phyloP scores from a whole-genome alignment of 192 early-diverging fungal species.

The Phycomyces blakesleeanus region DNA sequence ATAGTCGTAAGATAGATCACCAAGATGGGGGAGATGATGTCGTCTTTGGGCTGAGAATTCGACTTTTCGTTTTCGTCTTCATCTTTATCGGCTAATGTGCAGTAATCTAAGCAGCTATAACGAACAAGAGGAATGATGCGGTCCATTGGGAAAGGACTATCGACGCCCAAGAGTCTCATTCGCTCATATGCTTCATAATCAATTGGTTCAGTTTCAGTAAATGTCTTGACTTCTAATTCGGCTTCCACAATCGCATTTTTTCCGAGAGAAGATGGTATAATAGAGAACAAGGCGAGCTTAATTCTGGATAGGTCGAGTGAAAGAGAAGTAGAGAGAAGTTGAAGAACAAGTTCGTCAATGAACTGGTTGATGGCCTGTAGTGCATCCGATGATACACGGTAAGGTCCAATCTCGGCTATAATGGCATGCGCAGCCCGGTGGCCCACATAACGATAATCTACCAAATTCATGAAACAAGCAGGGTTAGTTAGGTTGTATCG shows the following conservation, averaged over 20 bases:
- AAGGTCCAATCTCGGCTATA: conserved; percentile 49
- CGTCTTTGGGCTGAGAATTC: neutral
- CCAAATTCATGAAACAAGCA: neutral
- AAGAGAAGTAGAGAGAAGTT: conserved; percentile 44
- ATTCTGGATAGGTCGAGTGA: conserved; percentile 48
- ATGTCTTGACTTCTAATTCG: conserved; percentile 54
- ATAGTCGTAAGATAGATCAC: conserved; percentile 57
- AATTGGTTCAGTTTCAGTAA: conserved; percentile 42
- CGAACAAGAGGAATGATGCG: conserved; percentile 43
- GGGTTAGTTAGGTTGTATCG: too few species aligned
- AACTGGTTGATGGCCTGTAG: conserved; percentile 51
- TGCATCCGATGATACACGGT: conserved; percentile 53
- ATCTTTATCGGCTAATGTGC: conserved; percentile 44
- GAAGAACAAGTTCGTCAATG: conserved; percentile 50
- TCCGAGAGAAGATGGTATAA: conserved; percentile 47
- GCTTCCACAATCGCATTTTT: conserved; percentile 58
- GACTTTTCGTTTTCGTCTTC: neutral
- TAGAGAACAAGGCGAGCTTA: conserved; percentile 40
- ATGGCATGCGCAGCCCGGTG: conserved; percentile 58
- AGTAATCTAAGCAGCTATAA: conserved; percentile 47
- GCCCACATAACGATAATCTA: conserved; percentile 39
- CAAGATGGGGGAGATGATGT: conserved; percentile 30
- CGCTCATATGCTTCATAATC: conserved; percentile 33
- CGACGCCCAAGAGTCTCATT: conserved; percentile 20
- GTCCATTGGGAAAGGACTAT: conserved; percentile 19